Conservation (phyloP, 169 alveolate genomes). For the Ichthyophthirius multifiliis region DNA sequence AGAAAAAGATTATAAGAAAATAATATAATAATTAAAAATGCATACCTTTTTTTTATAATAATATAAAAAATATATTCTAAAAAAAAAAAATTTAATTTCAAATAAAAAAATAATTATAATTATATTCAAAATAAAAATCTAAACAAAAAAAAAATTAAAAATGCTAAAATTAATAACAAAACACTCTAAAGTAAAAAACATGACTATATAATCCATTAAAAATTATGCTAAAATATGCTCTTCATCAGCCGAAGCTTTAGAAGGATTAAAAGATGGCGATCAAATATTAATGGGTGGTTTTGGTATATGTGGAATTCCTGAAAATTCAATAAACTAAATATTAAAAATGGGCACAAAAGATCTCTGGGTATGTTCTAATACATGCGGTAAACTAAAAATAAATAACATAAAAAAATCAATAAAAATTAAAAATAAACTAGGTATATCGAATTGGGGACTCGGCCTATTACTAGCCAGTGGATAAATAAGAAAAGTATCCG, state of each 20-base stretch:
- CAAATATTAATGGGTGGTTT: slow-evolving; percentile 61
- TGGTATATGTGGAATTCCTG: slow-evolving; percentile 77
- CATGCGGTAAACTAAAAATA: slow-evolving; percentile 30
- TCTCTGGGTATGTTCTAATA: slow-evolving; percentile 55
- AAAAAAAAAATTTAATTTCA: too few relatives aligned
- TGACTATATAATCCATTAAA: too few relatives aligned
- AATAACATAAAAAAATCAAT: too few relatives aligned
- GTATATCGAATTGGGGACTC: slow-evolving; percentile 56
- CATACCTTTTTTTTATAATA: too few relatives aligned
- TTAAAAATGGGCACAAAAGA: slow-evolving; percentile 25
- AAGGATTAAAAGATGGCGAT: slow-evolving; percentile 46
- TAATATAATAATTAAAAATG: too few relatives aligned
- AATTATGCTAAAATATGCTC: not conserved
- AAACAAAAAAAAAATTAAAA: too few relatives aligned
- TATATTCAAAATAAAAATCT: too few relatives aligned
- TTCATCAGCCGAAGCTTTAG: slow-evolving; percentile 41
- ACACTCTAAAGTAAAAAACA: too few relatives aligned
- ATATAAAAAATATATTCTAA: too few relatives aligned
- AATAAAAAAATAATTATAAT: too few relatives aligned
- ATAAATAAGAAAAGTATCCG: slow-evolving; percentile 49
- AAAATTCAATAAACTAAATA: slow-evolving; percentile 51
- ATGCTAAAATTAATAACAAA: too few relatives aligned
- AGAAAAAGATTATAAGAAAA: too few relatives aligned
- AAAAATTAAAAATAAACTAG: slow-evolving; percentile 2
- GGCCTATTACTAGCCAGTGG: slow-evolving; percentile 45